A percentile compares a stretch with the other conserved stretches of the same genome.
Conservation (phyloP, 306 rosid genomes). For the Malus fusca region DNA sequence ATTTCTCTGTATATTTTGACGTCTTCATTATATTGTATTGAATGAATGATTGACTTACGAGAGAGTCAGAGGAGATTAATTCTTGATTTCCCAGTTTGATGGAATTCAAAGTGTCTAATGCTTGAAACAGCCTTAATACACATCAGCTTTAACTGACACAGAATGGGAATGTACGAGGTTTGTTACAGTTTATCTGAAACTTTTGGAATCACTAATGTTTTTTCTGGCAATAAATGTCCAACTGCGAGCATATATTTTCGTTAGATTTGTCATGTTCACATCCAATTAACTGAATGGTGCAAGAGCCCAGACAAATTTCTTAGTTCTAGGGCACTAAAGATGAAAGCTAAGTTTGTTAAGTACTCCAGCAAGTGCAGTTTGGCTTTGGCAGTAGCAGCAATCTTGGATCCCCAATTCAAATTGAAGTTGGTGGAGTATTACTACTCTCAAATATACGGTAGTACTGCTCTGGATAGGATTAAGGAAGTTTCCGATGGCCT, state of each 20-base stretch:
- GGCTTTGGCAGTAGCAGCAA: constrained; percentile 77
- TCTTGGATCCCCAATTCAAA: constrained; percentile 88
- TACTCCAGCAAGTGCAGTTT: constrained; percentile 88
- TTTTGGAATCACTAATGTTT: constrained; percentile 52
- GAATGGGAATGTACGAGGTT: constrained; percentile 77
- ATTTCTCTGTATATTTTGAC: no score
- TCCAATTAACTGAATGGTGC: constrained; percentile 55
- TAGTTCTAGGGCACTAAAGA: constrained; percentile 54
- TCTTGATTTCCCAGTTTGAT: constrained; percentile 24
- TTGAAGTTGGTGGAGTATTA: constrained; percentile 52
- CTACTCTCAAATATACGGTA: no score
- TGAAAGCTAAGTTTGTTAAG: constrained; percentile 71
- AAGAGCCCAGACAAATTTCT: constrained; percentile 67
- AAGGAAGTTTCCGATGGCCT: no score
- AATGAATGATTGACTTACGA: no score
- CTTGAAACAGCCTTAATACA: constrained; percentile 5
- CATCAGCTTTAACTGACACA: constrained; percentile 44
- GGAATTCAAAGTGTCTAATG: no score
- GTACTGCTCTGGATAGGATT: no score
- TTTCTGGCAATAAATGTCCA: constrained; percentile 44
- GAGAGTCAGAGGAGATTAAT: constrained; percentile 37
- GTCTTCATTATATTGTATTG: no score
- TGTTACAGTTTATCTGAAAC: constrained; percentile 57
- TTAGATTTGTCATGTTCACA: no score
- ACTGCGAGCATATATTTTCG: no score